These are phyloP conservation scores for Allium fistulosum DNA, from an alignment of 106 monocot genomes.

Conservation along the genomic window DNA sequence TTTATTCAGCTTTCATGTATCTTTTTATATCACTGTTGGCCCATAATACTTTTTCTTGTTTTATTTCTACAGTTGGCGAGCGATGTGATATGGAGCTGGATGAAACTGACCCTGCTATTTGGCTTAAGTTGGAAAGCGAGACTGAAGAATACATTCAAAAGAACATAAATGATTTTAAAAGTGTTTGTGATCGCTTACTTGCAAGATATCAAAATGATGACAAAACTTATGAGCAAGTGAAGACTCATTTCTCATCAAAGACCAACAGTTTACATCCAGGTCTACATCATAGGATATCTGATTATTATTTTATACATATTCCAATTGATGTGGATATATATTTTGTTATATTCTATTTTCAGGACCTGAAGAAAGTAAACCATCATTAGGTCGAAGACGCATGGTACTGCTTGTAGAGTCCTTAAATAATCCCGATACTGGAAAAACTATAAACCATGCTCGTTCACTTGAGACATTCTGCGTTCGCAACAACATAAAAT, in stretches of 20 bases:
- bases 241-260: constrained; percentile 24
- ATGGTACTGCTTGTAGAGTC: constrained; percentile 85
- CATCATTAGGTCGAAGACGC: constrained; percentile 84
- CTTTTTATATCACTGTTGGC: neutral
- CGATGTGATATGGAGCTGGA: constrained; percentile 94
- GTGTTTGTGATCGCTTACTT: constrained; percentile 49
- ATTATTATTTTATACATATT: neutral
- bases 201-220: constrained; percentile 54
- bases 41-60: constrained; percentile 1
- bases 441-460: constrained; percentile 53
- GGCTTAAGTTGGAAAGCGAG: constrained; percentile 94
- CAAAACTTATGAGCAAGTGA: constrained; percentile 38
- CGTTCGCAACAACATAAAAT: constrained; percentile 50
- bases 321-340: no score
- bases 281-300: constrained; percentile 11
- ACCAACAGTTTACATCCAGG: constrained; percentile 35
- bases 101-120: constrained; percentile 92
- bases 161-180: constrained; percentile 46
- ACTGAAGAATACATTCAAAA: constrained; percentile 84
- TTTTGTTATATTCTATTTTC: constrained; percentile 8
- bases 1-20: neutral
- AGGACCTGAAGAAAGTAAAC: constrained; percentile 45
- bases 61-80: constrained; percentile 64
- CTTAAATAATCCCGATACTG: constrained; percentile 50
- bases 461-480: constrained; percentile 86